These are phyloP conservation scores for Solanum corneliomulleri DNA, from an alignment of 257 asterid species.

Conservation along the genomic window DNA sequence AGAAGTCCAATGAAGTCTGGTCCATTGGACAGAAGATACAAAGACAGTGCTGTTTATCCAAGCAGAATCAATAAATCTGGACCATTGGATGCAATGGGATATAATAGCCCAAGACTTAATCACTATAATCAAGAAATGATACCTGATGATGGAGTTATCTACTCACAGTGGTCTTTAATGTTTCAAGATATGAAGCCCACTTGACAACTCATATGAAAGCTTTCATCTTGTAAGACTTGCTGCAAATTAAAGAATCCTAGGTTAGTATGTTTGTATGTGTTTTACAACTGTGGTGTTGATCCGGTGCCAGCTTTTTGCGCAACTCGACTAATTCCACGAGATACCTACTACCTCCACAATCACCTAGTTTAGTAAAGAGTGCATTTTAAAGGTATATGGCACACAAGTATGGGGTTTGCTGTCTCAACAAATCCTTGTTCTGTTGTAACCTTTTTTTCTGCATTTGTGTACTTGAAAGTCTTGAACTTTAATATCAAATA, in stretches of 20 bases:
- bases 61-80: constrained; percentile 6
- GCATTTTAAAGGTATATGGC: not conserved
- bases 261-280: not conserved
- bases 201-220: constrained; percentile 6
- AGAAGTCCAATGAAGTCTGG: constrained; percentile 26
- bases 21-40: constrained; percentile 15
- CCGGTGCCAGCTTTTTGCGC: not conserved
- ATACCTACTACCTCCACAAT: not conserved
- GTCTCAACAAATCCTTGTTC: not conserved
- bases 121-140: constrained; percentile 21
- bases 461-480: not conserved
- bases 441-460: not conserved
- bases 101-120: constrained; percentile 51
- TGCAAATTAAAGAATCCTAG: not conserved
- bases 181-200: constrained; percentile 87
- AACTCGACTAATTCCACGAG: not conserved
- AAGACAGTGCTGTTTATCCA: constrained; percentile 4
- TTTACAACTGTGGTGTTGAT: not conserved
- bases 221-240: not conserved
- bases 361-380: not conserved
- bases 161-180: constrained; percentile 78
- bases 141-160: constrained; percentile 23
- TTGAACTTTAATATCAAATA: not conserved
- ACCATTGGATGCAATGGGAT: constrained; percentile 19
- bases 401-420: not conserved